phyloP scores from a whole-genome alignment of 768 basidiomycete species.

The Exidia glandulosa region DNA sequence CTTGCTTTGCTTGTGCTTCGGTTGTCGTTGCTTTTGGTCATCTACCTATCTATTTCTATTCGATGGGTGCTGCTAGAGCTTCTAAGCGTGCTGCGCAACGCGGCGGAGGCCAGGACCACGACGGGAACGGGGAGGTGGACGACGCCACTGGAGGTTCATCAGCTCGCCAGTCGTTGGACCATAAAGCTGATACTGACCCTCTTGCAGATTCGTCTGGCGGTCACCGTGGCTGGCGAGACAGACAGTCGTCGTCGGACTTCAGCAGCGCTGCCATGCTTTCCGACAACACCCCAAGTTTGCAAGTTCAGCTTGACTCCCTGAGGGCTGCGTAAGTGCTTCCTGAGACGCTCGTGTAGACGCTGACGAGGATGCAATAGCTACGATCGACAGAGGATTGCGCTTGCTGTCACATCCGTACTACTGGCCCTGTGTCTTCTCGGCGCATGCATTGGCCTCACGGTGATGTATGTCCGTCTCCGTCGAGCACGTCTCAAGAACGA shows the following conservation, averaged over 20 bases:
- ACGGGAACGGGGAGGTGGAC: background rate
- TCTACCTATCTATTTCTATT: background rate
- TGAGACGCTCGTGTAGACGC: background rate
- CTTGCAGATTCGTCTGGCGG: too few relatives aligned
- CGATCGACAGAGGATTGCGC: background rate
- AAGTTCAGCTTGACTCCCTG: too few relatives aligned
- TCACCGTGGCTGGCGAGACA: too few relatives aligned
- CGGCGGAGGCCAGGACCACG: background rate
- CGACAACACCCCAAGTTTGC: too few relatives aligned
- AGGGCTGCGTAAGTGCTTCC: too few relatives aligned
- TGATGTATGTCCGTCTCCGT: background rate
- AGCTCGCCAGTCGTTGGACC: too few relatives aligned
- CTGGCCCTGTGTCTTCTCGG: background rate
- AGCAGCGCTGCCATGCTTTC: too few relatives aligned
- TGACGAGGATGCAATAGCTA: background rate
- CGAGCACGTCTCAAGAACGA: background rate
- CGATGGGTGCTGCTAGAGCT: background rate
- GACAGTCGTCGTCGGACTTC: too few relatives aligned
- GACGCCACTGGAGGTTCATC: too few relatives aligned
- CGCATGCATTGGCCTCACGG: background rate
- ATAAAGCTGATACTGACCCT: too few relatives aligned
- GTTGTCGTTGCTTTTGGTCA: background rate
- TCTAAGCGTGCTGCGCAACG: background rate
- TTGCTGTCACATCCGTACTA: background rate
- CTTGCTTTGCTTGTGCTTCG: background rate